Evolutionary conservation across 2,329 filamentous ascomycete genomes (phyloP).

Genomic region (Fusarium longipes): DNA sequence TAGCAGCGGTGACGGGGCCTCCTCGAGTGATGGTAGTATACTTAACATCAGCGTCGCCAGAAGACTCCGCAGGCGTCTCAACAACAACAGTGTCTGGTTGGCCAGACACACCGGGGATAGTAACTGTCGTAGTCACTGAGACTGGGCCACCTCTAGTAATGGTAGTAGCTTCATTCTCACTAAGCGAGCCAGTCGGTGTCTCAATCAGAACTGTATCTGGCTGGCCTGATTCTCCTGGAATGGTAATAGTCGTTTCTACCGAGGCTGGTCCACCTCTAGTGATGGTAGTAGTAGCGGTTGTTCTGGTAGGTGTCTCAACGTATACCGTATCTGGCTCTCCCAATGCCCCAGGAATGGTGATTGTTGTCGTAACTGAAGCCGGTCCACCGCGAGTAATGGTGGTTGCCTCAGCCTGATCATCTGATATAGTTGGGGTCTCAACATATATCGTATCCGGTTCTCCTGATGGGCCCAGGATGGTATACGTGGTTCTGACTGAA

Average conservation of each 20-base stretch:
- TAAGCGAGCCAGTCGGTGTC: background rate
- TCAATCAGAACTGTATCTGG: background rate
- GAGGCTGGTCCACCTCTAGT: background rate
- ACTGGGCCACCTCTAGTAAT: background rate
- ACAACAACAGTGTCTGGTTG: constrained; percentile 1
- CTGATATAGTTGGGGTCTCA: background rate
- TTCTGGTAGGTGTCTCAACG: background rate
- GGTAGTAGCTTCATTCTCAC: background rate
- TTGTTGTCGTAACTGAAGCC: background rate
- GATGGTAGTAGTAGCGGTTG: background rate
- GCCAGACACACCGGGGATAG: background rate
- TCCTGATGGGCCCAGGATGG: background rate
- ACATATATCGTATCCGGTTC: background rate
- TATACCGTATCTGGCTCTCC: background rate
- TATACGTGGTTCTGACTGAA: background rate
- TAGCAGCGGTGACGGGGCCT: background rate
- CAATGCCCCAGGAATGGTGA: background rate
- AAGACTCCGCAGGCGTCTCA: background rate
- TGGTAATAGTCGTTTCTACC: background rate
- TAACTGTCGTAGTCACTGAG: background rate
- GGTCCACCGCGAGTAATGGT: background rate
- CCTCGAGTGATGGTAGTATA: background rate
- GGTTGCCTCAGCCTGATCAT: background rate
- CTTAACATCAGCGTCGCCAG: background rate
- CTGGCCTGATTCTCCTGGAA: background rate